Evolutionary conservation across 2,329 filamentous ascomycete genomes (phyloP), one percentile per base, ranked within the genome.

Genomic region (Rutstroemia sydowiana): DNA sequence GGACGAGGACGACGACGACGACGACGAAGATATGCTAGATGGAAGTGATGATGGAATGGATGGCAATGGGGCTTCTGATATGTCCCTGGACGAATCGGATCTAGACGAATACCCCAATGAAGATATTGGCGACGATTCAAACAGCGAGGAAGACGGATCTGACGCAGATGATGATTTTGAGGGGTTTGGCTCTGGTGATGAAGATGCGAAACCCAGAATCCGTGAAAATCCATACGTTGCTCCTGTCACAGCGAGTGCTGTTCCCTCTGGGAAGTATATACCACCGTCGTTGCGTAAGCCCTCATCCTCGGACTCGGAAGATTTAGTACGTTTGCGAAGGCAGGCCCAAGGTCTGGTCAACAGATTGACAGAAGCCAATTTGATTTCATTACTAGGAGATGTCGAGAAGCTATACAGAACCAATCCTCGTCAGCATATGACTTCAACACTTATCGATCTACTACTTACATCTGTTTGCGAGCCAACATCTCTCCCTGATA

Each of bases 341-440:
- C 88, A 95, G 63, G 76, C 88, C 0, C 90, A 97, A 66, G 92
- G 93, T 64, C 77, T 93, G 16, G 78, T 98, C 65, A 98, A 98
- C 68, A 85, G 92, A 65, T 75, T 98, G 30, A 96, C 93, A 0
- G 92, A 97, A 65, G 83, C 89, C 34, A 97, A 93, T 61, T 75
- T 98, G 57, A 69, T 95, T 5, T 86, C 88, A 2, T 95, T 97
- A 48, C 72, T 96, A 3, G 78, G 79, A 40, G 87, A 95, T 16
- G 76, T 95, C 30, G 89, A 95, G 64, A 82, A 84, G 55, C 73
- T 97, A 1, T 98, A 97, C 66, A 79, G 84, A 50, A 82, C 84
- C 39, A 82, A 95, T 60, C 84, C 93, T 0, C 82, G 93, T n/a
- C 88, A 93, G 56, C 83, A 91, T 62, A 89, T 96, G 42, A 95